Evolutionary conservation across 2,329 filamentous ascomycete species (phyloP).

Genomic region (Penicillium glabrum): DNA sequence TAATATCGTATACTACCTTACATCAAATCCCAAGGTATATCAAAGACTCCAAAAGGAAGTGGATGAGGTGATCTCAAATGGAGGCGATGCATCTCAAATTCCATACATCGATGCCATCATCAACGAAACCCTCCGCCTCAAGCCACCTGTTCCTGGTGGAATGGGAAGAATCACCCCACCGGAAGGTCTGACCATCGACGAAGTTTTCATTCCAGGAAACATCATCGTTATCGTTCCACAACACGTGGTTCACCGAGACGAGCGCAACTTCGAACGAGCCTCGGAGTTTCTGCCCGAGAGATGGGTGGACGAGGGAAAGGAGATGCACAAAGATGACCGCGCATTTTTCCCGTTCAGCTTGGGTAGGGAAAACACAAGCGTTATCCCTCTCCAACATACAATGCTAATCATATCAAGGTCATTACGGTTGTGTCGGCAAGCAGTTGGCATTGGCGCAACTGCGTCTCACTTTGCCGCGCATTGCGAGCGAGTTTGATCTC

Average conservation of each 20-base stretch:
- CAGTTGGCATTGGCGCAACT: slow-evolving; percentile 33
- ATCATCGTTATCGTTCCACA: slow-evolving; percentile 23
- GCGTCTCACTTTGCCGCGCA: slow-evolving; percentile 22
- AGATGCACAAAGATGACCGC: slow-evolving; percentile 16
- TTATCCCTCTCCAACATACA: not conserved
- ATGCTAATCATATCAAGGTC: slow-evolving; percentile 12
- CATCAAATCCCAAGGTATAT: not conserved
- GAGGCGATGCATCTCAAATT: not conserved
- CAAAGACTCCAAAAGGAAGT: slow-evolving; percentile 2
- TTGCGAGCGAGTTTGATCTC: slow-evolving; percentile 21
- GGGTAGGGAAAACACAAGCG: slow-evolving; percentile 1
- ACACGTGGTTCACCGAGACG: slow-evolving; percentile 27
- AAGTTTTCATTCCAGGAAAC: slow-evolving; percentile 34
- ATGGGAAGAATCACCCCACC: slow-evolving; percentile 36
- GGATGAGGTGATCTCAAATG: not conserved
- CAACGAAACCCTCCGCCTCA: slow-evolving; percentile 30
- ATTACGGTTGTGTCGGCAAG: slow-evolving; percentile 32
- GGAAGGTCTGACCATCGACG: slow-evolving; percentile 25
- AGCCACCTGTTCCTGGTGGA: slow-evolving; percentile 33
- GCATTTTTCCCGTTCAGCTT: slow-evolving; percentile 30
- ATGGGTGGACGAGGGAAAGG: slow-evolving; percentile 24
- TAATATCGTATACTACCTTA: slow-evolving; percentile 4
- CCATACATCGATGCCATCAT: slow-evolving; percentile 8
- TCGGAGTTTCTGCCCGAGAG: slow-evolving; percentile 33
- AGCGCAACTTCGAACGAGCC: slow-evolving; percentile 18